These are phyloP conservation scores for Sporopachydermia lactativora DNA, from an alignment of 805 yeast genomes.

Conservation along the genomic window DNA sequence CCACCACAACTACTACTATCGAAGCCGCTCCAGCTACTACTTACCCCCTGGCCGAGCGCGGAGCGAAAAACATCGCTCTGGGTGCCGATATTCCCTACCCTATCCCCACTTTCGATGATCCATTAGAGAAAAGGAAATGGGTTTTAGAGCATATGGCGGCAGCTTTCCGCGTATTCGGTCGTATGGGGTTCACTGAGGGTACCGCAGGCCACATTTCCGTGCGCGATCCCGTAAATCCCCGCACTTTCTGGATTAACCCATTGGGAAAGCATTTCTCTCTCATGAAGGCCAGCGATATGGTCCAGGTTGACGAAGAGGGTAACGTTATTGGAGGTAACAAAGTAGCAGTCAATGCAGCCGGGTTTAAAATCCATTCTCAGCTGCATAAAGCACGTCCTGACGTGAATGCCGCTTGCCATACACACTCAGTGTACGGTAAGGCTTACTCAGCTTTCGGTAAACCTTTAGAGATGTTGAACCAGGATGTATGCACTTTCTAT, in stretches of 20 bases:
- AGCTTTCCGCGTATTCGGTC: conserved; percentile 71
- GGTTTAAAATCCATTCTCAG: conserved; percentile 56
- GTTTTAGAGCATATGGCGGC: conserved; percentile 65
- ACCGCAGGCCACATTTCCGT: conserved; percentile 78
- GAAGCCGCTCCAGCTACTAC: conserved; percentile 2
- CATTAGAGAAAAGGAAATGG: conserved; percentile 35
- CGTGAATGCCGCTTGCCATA: conserved; percentile 58
- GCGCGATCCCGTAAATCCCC: conserved; percentile 70
- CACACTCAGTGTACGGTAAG: conserved; percentile 52
- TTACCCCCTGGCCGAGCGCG: conserved; percentile 28
- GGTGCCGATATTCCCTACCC: conserved; percentile 39
- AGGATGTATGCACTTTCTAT: conserved; percentile 60
- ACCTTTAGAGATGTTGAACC: conserved; percentile 66
- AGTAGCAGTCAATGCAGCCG: conserved; percentile 49
- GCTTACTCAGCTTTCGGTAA: conserved; percentile 52
- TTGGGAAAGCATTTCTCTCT: conserved; percentile 61
- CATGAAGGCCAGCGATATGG: conserved; percentile 47
- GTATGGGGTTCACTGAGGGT: conserved; percentile 66
- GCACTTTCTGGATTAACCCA: conserved; percentile 84
- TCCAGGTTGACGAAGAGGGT: conserved; percentile 47
- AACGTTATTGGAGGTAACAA: conserved; percentile 45
- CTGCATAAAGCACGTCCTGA: conserved; percentile 57
- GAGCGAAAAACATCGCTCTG: conserved; percentile 46
- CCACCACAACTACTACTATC: conserved; percentile 7
- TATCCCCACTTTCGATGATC: conserved; percentile 36